Evolutionary conservation across 805 yeast species (phyloP).

Genomic region (Candida cerambycidarum): DNA sequence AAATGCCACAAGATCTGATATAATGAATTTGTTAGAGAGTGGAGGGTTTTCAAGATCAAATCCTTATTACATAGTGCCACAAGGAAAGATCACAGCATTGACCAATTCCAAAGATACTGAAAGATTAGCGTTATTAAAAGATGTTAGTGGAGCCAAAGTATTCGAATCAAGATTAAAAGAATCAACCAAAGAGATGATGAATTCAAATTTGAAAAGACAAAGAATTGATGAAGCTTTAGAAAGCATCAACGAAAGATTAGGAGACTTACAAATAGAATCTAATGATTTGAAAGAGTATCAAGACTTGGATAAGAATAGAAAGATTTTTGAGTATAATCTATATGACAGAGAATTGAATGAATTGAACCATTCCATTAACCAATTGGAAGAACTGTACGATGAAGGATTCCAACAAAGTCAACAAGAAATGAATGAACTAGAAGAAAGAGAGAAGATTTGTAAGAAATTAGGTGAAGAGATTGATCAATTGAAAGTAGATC

Average conservation of each 20-base stretch:
- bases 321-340: conserved; percentile 70
- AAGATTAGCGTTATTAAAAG: conserved; percentile 74
- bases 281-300: conserved; percentile 72
- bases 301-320: conserved; percentile 61
- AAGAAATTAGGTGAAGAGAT: conserved; percentile 47
- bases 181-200: conserved; percentile 75
- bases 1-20: conserved; percentile 75
- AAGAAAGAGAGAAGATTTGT: conserved; percentile 57
- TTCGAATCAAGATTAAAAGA: conserved; percentile 81
- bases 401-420: conserved; percentile 53
- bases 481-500: conserved; percentile 44
- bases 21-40: conserved; percentile 78
- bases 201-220: conserved; percentile 64
- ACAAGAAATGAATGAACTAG: conserved; percentile 53
- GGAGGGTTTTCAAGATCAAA: conserved; percentile 90
- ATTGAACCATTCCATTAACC: conserved; percentile 58
- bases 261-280: conserved; percentile 79
- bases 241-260: conserved; percentile 67
- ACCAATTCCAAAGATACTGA: conserved; percentile 89
- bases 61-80: conserved; percentile 96
- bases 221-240: conserved; percentile 72
- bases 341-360: conserved; percentile 74
- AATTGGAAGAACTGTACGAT: conserved; percentile 57
- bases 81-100: conserved; percentile 83
- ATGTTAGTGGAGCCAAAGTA: conserved; percentile 92